Base-by-base conservation (phyloP, 1,284 basidiomycete species). In the Pterulicium gracile region DNA sequence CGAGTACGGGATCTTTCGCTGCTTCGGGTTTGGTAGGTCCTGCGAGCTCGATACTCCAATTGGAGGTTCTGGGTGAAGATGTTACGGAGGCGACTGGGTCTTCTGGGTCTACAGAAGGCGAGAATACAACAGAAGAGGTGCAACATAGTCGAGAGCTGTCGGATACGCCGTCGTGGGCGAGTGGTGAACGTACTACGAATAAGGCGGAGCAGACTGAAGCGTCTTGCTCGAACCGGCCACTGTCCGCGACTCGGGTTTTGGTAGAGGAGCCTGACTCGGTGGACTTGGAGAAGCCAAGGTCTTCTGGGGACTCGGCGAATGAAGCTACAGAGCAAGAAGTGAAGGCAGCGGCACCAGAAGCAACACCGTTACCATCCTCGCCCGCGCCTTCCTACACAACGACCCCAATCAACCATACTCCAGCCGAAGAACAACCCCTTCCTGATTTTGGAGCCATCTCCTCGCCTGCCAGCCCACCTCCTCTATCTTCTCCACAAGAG, bases 401-500 rank as follows among this genome's bases (percentile, higher is more conserved):
- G 46, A 5, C 34, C 42, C 12, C 20, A 42, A n/a, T 32, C 49
- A 18, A 32, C 49, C 34, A 44, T 39, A n/a, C n/a, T n/a, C n/a
- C n/a, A n/a, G n/a, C n/a, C n/a, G n/a, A n/a, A n/a, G n/a, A n/a
- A n/a, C n/a, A n/a, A n/a, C n/a, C n/a, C n/a, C n/a, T n/a, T n/a
- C n/a, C n/a, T n/a, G n/a, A n/a, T n/a, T n/a, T n/a, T n/a, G n/a
- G n/a, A n/a, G n/a, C n/a, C n/a, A n/a, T n/a, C n/a, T n/a, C n/a
- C n/a, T n/a, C n/a, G n/a, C n/a, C n/a, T n/a, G n/a, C n/a, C n/a
- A n/a, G n/a, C n/a, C n/a, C n/a, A n/a, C n/a, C n/a, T n/a, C n/a
- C n/a, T n/a, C n/a, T n/a, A n/a, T n/a, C n/a, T n/a, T n/a, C n/a
- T n/a, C n/a, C n/a, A n/a, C n/a, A n/a, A n/a, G n/a, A n/a, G n/a